A percentile compares a stretch with the other conserved stretches of the same genome.
Evolutionary conservation across 2,329 filamentous ascomycete genomes (phyloP).

Genomic region (Diaporthe sp.): DNA sequence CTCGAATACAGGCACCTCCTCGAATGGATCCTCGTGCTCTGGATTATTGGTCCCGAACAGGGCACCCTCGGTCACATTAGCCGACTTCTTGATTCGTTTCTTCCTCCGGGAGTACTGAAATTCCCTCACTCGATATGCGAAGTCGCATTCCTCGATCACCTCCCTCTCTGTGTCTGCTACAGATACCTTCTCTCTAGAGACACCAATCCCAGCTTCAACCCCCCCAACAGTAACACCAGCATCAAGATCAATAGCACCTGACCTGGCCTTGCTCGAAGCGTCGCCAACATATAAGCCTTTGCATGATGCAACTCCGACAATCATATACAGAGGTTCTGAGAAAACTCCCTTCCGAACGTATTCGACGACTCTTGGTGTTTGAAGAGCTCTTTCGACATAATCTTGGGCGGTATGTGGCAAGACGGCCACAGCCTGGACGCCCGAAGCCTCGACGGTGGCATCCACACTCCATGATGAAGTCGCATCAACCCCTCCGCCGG

Average conservation of each 20-base stretch:
- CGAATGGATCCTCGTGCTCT: neutral
- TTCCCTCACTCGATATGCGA: slow-evolving; percentile 7
- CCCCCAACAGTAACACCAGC: neutral
- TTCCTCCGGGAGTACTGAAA: slow-evolving; percentile 15
- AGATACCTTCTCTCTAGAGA: neutral
- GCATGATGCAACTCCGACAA: slow-evolving; percentile 3
- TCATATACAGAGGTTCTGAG: slow-evolving; percentile 6
- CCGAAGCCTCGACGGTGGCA: neutral
- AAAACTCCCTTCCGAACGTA: neutral
- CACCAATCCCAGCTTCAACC: neutral
- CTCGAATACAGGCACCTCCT: neutral
- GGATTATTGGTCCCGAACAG: neutral
- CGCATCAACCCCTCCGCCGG: neutral
- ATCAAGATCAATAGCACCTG: neutral
- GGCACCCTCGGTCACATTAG: neutral
- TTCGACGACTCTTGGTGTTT: neutral
- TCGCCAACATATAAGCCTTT: neutral
- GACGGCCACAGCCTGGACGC: neutral
- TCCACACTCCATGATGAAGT: neutral
- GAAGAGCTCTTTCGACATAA: neutral
- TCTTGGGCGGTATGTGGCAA: neutral
- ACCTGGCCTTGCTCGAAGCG: neutral
- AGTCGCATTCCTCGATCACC: slow-evolving; percentile 6
- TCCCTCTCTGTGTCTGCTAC: neutral
- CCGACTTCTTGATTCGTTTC: neutral